Evolutionary conservation across 768 basidiomycete species (phyloP).

Genomic region (Tricholoma terreum): DNA sequence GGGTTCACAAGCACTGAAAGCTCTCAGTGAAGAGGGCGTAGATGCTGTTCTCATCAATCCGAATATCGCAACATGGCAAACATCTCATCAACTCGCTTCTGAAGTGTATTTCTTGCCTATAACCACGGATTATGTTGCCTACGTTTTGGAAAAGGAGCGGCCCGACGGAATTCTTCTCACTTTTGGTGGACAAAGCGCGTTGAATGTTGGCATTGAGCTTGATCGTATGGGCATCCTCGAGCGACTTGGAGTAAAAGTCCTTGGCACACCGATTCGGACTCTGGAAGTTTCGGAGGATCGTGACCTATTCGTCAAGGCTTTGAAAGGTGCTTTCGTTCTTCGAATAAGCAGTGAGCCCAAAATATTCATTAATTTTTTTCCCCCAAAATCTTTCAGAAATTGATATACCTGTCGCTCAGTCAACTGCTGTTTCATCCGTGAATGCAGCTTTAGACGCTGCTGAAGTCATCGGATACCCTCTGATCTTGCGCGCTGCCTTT

Average conservation of each 20-base stretch:
- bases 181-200: constrained; percentile 96
- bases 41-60: constrained; percentile 96
- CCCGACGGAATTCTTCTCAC: constrained; percentile 97
- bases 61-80: constrained; percentile 99
- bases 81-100: constrained; percentile 93
- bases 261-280: constrained; percentile 93
- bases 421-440: constrained; percentile 94
- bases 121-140: constrained; percentile 96
- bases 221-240: constrained; percentile 97
- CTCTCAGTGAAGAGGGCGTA: constrained; percentile 92
- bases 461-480: constrained; percentile 90
- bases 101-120: constrained; percentile 98
- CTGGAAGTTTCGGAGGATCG: constrained; percentile 97
- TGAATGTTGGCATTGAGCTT: constrained; percentile 96
- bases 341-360: neutral
- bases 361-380: constrained; percentile 5
- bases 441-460: constrained; percentile 91
- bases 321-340: constrained; percentile 59
- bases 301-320: constrained; percentile 91
- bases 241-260: constrained; percentile 85
- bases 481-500: constrained; percentile 95
- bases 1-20: constrained; percentile 97
- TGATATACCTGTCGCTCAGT: constrained; percentile 92
- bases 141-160: constrained; percentile 96
- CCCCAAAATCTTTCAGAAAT: constrained; percentile 63